A percentile compares a stretch with the other conserved stretches of the same genome.
Conservation (phyloP, 1,284 basidiomycete genomes). For the Papiliotrema laurentii region DNA sequence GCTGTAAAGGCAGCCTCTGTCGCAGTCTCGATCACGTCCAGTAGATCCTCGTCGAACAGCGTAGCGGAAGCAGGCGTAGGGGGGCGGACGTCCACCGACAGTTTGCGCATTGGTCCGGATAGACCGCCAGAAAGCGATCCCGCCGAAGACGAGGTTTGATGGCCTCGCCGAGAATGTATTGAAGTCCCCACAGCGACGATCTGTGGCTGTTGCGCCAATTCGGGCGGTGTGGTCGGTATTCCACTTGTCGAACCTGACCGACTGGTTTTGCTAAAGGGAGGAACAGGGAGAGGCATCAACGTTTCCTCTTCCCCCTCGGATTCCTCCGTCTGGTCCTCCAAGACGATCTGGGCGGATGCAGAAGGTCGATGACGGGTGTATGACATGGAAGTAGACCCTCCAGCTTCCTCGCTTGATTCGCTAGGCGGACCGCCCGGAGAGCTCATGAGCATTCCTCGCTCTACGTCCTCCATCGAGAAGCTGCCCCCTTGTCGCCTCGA, state of each 20-base stretch:
- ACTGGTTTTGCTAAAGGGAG: slow-evolving; percentile 4
- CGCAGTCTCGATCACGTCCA: slow-evolving; percentile 51
- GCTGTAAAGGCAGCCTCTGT: slow-evolving; percentile 50
- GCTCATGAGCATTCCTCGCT: slow-evolving; percentile 75
- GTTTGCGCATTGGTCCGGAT: slow-evolving; percentile 21
- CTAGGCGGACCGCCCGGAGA: slow-evolving; percentile 24
- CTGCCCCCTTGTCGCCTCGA: slow-evolving; percentile 81
- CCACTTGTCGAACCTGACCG: background rate
- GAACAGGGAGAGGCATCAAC: slow-evolving; percentile 4
- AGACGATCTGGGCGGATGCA: slow-evolving; percentile 19
- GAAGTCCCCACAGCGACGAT: slow-evolving; percentile 21
- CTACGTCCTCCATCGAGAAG: slow-evolving; percentile 85
- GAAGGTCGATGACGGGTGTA: slow-evolving; percentile 23
- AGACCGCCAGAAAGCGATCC: slow-evolving; percentile 20
- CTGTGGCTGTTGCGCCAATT: slow-evolving; percentile 10
- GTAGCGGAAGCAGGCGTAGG: slow-evolving; percentile 44
- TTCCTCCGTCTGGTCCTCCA: slow-evolving; percentile 18
- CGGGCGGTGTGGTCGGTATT: slow-evolving; percentile 8
- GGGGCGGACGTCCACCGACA: slow-evolving; percentile 43
- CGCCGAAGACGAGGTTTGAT: slow-evolving; percentile 32
- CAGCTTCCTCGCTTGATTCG: slow-evolving; percentile 5
- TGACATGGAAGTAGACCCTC: no score
- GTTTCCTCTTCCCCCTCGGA: slow-evolving; percentile 15
- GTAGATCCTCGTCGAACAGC: slow-evolving; percentile 49
- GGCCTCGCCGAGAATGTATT: slow-evolving; percentile 13